Base-by-base conservation (phyloP, 2,329 filamentous ascomycete genomes). In the Alternaria brassicicola region DNA sequence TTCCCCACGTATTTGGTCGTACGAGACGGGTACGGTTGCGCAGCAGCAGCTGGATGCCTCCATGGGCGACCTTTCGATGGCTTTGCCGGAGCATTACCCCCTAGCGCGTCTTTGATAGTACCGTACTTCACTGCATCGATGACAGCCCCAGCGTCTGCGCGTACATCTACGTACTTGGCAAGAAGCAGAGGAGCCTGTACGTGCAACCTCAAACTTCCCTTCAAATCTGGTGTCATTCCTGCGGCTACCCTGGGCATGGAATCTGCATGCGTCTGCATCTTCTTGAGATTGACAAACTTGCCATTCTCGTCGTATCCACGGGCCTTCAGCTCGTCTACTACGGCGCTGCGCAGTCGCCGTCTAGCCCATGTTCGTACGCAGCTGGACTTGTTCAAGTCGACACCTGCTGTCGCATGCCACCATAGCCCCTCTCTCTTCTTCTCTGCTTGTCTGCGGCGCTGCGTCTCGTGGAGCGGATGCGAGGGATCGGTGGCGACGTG, bases 311-410 rank as follows among this genome's bases (percentile, higher is more conserved):
- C 68, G 38, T 73, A 72, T 1, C 71, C 75, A 15, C 65, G 62
- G 6, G 54, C 53, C 42, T 62, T 64, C 43, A 78, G 54, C 47
- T 69, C 73, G 4, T 72, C 73, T 13, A 54, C 62, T 26, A 78
- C 63, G 0, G 76, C 76, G 47, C 65, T 67, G 39, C 67, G 65
- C 54, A 77, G 55, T 19, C 74, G 64, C 26, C 75, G 61, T 35
- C 67, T 62, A 10, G 69, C 65, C 74, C 74, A 76, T 31, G 68
- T 55, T 36, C 75, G 49, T 39, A 78, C 72, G 15, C 72, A 73
- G 21, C 65, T 67, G 6, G 69, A 74, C 57, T 73, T 76, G 25
- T 66, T 71, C 19, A 70, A 48, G 13, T 68, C 68, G 12, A 57
- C 13, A 9, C 60, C 53, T 2, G 66, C 65, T 3, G 68, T 72